Conservation (phyloP, 2,329 filamentous ascomycete genomes). For the Fusarium sp. region DNA sequence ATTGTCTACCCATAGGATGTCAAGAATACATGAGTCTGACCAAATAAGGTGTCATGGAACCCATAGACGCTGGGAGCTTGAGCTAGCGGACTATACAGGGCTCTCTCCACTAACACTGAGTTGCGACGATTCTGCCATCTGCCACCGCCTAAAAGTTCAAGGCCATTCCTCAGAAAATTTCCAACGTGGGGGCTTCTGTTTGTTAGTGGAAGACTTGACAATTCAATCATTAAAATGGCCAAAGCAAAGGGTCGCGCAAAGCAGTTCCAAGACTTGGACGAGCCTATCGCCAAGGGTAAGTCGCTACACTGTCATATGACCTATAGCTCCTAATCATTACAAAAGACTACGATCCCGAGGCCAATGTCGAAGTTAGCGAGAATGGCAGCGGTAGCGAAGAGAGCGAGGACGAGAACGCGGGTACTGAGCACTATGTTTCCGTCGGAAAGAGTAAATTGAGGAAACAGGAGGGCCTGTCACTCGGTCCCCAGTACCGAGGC, state of each 20-base stretch:
- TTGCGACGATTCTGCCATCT: slow-evolving; percentile 53
- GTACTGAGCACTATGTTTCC: slow-evolving; percentile 86
- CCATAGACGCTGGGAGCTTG: background rate
- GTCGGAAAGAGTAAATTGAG: slow-evolving; percentile 88
- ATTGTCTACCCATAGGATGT: background rate
- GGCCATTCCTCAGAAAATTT: slow-evolving; percentile 46
- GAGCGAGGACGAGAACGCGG: slow-evolving; percentile 64
- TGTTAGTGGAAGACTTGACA: slow-evolving; percentile 18
- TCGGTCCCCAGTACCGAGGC: slow-evolving; percentile 85
- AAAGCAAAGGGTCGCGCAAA: slow-evolving; percentile 64
- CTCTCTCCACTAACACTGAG: slow-evolving; percentile 4
- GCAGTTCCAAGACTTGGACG: slow-evolving; percentile 70
- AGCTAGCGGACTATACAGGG: slow-evolving; percentile 18
- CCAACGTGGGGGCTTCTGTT: slow-evolving; percentile 45
- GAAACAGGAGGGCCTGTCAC: slow-evolving; percentile 71
- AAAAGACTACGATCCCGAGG: slow-evolving; percentile 81
- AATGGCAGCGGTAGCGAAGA: slow-evolving; percentile 61
- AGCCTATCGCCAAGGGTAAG: slow-evolving; percentile 70
- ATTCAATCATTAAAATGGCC: slow-evolving; percentile 56
- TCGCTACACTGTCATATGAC: background rate
- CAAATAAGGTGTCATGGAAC: slow-evolving; percentile 14
- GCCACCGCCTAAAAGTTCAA: slow-evolving; percentile 63
- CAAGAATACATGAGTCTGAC: background rate
- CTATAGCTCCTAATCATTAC: slow-evolving; percentile 11
- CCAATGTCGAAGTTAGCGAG: slow-evolving; percentile 66